phyloP scores from a whole-genome alignment of 2,329 filamentous ascomycete genomes.

The Metarhizium brunneum region DNA sequence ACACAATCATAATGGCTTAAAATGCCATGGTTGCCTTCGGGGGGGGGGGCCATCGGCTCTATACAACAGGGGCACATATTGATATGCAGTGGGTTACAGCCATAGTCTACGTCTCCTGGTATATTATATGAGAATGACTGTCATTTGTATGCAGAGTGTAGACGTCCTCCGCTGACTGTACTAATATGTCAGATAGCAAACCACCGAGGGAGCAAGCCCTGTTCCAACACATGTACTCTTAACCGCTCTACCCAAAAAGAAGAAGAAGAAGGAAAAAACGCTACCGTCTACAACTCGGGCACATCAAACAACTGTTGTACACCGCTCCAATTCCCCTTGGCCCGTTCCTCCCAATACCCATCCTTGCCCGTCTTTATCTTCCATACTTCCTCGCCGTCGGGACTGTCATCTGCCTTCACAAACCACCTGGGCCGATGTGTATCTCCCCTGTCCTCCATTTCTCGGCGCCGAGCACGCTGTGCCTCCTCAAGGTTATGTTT shows the following conservation, averaged over 20 bases:
- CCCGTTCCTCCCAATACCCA: conserved; percentile 87
- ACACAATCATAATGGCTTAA: too few species aligned
- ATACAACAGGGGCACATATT: too few species aligned
- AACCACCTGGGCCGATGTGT: conserved; percentile 78
- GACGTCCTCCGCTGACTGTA: too few species aligned
- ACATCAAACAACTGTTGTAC: conserved; percentile 41
- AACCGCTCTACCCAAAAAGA: neutral
- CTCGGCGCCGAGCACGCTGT: conserved; percentile 65
- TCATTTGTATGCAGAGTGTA: neutral
- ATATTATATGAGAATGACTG: too few species aligned
- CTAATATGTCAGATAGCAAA: too few species aligned
- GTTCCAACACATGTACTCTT: too few species aligned
- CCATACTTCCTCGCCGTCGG: conserved; percentile 61
- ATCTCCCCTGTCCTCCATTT: conserved; percentile 67
- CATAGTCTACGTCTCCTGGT: too few species aligned
- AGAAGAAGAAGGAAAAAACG: neutral
- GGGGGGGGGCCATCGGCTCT: too few species aligned
- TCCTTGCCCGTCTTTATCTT: conserved; percentile 71
- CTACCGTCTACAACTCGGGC: conserved; percentile 14
- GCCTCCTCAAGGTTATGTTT: conserved; percentile 81
- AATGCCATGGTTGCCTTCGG: too few species aligned
- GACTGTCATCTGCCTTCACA: conserved; percentile 51
- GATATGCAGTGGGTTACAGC: too few species aligned
- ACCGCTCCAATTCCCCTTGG: conserved; percentile 54
- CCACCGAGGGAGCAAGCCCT: too few species aligned